These are phyloP conservation scores for Mortierella polycephala DNA, from an alignment of 371 early-diverging fungal species.

Conservation along the genomic window DNA sequence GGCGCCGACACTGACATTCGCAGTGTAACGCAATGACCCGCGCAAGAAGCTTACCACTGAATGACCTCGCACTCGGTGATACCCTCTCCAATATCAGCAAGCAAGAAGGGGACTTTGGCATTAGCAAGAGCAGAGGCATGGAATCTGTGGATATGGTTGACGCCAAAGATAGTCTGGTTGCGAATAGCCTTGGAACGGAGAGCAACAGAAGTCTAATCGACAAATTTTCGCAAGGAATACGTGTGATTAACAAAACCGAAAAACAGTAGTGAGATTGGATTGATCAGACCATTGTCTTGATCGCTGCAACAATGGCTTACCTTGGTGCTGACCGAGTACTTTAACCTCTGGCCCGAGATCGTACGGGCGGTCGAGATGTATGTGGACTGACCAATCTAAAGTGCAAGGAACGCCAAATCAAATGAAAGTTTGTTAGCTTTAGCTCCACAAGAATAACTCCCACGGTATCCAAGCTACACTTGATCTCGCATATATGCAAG, in stretches of 20 bases:
- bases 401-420: not conserved
- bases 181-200: conserved; percentile 42
- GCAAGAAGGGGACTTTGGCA: conserved; percentile 81
- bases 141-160: conserved; percentile 51
- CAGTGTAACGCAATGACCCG: conserved; percentile 27
- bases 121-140: conserved; percentile 52
- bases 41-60: conserved; percentile 81
- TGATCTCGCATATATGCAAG: not conserved
- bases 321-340: conserved; percentile 50
- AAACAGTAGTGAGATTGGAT: no score
- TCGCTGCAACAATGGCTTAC: conserved; percentile 7
- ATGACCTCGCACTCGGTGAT: conserved; percentile 97
- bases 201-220: conserved; percentile 18
- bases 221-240: not conserved
- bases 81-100: conserved; percentile 98
- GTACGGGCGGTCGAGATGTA: conserved; percentile 46
- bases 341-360: conserved; percentile 51
- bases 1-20: conserved; percentile 93
- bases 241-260: no score
- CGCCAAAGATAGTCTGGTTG: conserved; percentile 22
- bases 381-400: conserved; percentile 50
- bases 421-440: not conserved
- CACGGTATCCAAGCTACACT: no score
- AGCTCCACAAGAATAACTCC: no score
- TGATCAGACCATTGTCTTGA: not conserved